Evolutionary conservation across 148 eudicot species (phyloP).

Genomic region (Dysphania ambrosioides): DNA sequence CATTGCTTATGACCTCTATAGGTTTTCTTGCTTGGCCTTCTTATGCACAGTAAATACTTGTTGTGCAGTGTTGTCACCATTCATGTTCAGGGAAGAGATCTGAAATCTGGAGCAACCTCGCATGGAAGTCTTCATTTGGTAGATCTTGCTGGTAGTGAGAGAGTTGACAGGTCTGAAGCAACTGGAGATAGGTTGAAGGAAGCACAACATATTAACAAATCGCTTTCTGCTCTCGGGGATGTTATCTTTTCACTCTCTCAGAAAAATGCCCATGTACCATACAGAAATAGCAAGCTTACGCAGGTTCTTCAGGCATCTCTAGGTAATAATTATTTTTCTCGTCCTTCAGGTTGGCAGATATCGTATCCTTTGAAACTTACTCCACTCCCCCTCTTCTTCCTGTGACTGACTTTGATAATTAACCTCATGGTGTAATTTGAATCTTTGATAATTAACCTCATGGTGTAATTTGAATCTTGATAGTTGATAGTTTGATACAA

Average conservation of each 20-base stretch:
- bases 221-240: constrained; percentile 71
- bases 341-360: neutral
- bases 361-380: neutral
- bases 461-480: too few relatives aligned
- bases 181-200: constrained; percentile 68
- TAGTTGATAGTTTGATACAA: too few relatives aligned
- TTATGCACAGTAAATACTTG: neutral
- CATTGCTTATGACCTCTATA: too few relatives aligned
- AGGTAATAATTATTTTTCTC: constrained; percentile 32
- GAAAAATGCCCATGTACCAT: constrained; percentile 66
- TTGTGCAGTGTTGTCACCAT: constrained; percentile 57
- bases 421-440: too few relatives aligned
- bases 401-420: neutral
- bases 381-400: neutral
- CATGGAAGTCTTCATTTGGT: constrained; percentile 73
- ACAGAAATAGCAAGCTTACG: constrained; percentile 80
- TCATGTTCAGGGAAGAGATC: constrained; percentile 57
- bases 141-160: constrained; percentile 84
- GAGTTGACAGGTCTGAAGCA: constrained; percentile 70
- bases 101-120: constrained; percentile 42
- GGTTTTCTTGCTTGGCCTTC: neutral
- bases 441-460: too few relatives aligned
- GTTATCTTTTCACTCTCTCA: constrained; percentile 68
- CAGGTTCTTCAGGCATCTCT: constrained; percentile 74
- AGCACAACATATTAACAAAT: constrained; percentile 78